A percentile compares a stretch with the other conserved stretches of the same genome.
Conservation (phyloP, 345 rosid species). For the Gossypium herbaceum region DNA sequence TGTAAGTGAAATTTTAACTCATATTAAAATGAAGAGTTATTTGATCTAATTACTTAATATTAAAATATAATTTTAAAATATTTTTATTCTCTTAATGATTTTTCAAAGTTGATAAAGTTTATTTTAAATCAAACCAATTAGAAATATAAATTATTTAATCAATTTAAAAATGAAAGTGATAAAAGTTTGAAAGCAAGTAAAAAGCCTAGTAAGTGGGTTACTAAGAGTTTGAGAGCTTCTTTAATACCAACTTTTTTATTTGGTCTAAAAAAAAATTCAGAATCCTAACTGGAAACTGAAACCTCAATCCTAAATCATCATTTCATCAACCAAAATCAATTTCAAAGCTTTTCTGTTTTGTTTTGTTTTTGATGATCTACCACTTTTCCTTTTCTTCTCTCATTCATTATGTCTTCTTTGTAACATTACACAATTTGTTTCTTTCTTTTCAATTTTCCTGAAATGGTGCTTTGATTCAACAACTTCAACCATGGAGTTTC, state of each 20-base stretch:
- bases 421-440: not conserved
- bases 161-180: too few relatives aligned
- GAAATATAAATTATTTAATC: too few relatives aligned
- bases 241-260: too few relatives aligned
- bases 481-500: slow-evolving; percentile 36
- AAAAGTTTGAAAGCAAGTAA: not conserved
- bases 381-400: not conserved
- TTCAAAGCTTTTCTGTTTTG: not conserved
- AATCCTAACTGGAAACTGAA: slow-evolving; percentile 10
- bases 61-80: too few relatives aligned
- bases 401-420: not conserved
- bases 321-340: slow-evolving; percentile 1
- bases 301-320: slow-evolving; percentile 4
- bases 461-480: slow-evolving; percentile 1
- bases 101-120: too few relatives aligned
- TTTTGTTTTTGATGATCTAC: not conserved
- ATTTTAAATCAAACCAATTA: too few relatives aligned
- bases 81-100: too few relatives aligned
- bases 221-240: not conserved
- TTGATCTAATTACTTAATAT: too few relatives aligned
- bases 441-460: not conserved
- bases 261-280: not conserved
- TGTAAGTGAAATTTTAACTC: too few relatives aligned
- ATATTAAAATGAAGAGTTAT: too few relatives aligned
- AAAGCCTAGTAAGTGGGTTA: not conserved